Conservation (phyloP, 1,284 basidiomycete species). For the Ustilago vetiveriae region DNA sequence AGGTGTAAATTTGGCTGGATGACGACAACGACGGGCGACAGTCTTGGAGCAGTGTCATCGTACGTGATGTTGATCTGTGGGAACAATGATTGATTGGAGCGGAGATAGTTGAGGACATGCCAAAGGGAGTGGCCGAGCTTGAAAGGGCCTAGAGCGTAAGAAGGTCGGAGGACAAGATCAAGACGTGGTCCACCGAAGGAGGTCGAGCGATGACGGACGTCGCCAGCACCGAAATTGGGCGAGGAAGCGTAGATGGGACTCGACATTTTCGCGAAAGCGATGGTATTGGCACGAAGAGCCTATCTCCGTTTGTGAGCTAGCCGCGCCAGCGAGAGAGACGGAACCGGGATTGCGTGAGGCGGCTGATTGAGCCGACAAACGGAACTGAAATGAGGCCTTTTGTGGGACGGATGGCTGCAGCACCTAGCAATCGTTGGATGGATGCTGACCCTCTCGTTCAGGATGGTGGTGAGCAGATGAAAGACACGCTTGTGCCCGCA, state of each 20-base stretch:
- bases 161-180: constrained; percentile 39
- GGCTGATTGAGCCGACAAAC: too few relatives aligned
- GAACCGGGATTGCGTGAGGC: too few relatives aligned
- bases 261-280: constrained; percentile 18
- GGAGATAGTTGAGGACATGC: constrained; percentile 49
- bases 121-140: constrained; percentile 54
- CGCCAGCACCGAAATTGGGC: constrained; percentile 4
- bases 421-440: too few relatives aligned
- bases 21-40: constrained; percentile 34
- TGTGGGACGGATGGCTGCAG: too few relatives aligned
- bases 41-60: constrained; percentile 25
- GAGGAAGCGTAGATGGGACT: constrained; percentile 32
- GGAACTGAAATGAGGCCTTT: too few relatives aligned
- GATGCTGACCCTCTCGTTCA: too few relatives aligned
- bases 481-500: too few relatives aligned
- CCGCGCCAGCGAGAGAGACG: too few relatives aligned
- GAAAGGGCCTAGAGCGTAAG: constrained; percentile 40
- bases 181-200: constrained; percentile 31
- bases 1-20: constrained; percentile 45
- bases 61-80: constrained; percentile 47
- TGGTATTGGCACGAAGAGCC: not conserved
- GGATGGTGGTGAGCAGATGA: too few relatives aligned
- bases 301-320: too few relatives aligned
- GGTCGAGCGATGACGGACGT: constrained; percentile 19
- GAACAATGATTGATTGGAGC: constrained; percentile 44